Percentiles rank a stretch among this genome's conserved stretches.
Conservation (phyloP, 371 early-diverging fungal species). For the Saksenaea vasiformis region DNA sequence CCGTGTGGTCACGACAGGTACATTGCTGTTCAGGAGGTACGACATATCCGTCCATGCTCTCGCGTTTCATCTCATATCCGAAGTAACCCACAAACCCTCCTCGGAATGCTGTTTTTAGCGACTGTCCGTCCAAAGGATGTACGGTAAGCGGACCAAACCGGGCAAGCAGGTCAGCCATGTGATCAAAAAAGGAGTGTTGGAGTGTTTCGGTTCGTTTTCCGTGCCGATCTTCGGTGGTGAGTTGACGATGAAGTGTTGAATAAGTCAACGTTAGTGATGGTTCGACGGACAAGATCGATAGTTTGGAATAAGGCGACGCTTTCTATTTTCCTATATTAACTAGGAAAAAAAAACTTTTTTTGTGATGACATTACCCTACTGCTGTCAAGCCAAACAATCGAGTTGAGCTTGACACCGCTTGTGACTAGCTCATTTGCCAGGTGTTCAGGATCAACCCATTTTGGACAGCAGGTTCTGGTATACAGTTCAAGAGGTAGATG, state of each 20-base stretch:
- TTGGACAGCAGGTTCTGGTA: conserved; percentile 12
- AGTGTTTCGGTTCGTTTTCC: neutral
- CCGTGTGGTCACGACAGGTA: conserved; percentile 11
- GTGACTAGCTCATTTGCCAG: conserved; percentile 24
- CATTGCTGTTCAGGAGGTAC: conserved; percentile 47
- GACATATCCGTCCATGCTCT: conserved; percentile 63
- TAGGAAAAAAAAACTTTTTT: neutral
- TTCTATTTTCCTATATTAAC: conserved; percentile 13
- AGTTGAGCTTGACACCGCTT: neutral
- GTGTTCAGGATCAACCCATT: conserved; percentile 31
- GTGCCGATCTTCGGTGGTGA: conserved; percentile 3
- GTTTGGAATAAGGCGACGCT: conserved; percentile 41
- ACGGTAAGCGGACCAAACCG: neutral
- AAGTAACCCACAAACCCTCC: conserved; percentile 91
- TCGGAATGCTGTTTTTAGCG: conserved; percentile 48
- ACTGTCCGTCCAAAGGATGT: neutral
- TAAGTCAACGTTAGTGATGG: conserved; percentile 45
- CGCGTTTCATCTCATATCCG: conserved; percentile 93
- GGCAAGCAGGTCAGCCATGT: neutral
- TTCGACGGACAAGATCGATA: conserved; percentile 32
- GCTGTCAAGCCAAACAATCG: conserved; percentile 71
- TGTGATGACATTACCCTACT: conserved; percentile 39
- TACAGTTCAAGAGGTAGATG: conserved; percentile 9
- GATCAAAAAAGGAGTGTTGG: neutral
- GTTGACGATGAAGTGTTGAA: conserved; percentile 36